Evolutionary conservation across 495 filamentous ascomycete genomes (phyloP).

Genomic region (Penicillium samsonianum): DNA sequence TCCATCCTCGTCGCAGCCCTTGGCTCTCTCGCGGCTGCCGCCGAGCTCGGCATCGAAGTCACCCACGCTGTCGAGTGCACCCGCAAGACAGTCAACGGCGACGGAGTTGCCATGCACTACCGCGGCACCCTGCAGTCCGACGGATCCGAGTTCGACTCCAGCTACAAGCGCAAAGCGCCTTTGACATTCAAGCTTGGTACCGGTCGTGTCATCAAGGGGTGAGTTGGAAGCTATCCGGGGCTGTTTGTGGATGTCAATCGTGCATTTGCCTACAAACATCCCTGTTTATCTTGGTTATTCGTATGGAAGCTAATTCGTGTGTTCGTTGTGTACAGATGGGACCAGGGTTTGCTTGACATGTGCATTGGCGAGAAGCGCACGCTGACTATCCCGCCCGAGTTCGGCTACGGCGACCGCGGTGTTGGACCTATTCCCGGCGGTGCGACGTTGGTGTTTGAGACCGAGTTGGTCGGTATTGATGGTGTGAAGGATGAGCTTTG

Average conservation of each 20-base stretch:
- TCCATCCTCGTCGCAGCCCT: constrained; percentile 56
- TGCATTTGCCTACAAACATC: background rate
- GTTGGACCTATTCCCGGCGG: constrained; percentile 79
- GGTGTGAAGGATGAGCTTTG: constrained; percentile 72
- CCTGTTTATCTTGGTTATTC: background rate
- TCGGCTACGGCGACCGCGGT: constrained; percentile 75
- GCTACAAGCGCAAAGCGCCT: constrained; percentile 72
- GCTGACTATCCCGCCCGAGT: constrained; percentile 84
- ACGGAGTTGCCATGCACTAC: constrained; percentile 85
- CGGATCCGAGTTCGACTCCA: constrained; percentile 58
- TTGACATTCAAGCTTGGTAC: constrained; percentile 76
- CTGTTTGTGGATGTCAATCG: background rate
- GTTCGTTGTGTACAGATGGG: constrained; percentile 60
- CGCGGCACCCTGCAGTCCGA: constrained; percentile 66
- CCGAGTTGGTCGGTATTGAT: constrained; percentile 83
- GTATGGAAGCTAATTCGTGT: constrained; percentile 9
- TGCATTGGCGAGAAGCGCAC: constrained; percentile 95
- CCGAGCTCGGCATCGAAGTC: constrained; percentile 70
- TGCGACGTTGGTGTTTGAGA: constrained; percentile 86
- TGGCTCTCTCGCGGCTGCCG: constrained; percentile 46
- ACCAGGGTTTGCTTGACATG: constrained; percentile 89
- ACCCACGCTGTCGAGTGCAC: constrained; percentile 69
- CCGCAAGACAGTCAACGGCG: constrained; percentile 74
- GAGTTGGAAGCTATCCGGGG: constrained; percentile 18
- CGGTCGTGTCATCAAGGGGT: constrained; percentile 87